Evolutionary conservation across 139 green algal species (phyloP).

Genomic region (Chlamydomonas sp.): DNA sequence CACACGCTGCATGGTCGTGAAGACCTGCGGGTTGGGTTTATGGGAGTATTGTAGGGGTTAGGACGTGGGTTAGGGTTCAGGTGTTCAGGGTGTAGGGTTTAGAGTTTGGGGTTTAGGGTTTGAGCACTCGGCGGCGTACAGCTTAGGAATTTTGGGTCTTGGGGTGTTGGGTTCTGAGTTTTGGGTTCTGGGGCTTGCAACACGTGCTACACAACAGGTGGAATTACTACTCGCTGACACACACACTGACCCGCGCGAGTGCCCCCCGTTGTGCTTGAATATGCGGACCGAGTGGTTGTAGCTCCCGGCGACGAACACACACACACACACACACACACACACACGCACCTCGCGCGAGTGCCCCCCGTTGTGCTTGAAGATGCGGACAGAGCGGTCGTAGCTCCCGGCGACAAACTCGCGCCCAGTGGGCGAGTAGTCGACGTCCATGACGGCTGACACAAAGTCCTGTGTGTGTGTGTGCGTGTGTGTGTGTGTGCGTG

Average conservation of each 20-base stretch:
- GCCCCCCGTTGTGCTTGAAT: conserved; percentile 78
- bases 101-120: no score
- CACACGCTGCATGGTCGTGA: no score
- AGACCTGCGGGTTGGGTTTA: no score
- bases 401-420: conserved; percentile 92
- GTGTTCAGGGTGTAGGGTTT: no score
- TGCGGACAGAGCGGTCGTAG: conserved; percentile 91
- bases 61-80: no score
- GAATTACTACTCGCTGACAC: not conserved
- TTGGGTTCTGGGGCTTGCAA: no score
- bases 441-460: conserved; percentile 90
- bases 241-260: no score
- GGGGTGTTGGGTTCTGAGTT: no score
- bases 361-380: conserved; percentile 83
- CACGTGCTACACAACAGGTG: not conserved
- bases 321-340: no score
- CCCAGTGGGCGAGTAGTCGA: conserved; percentile 96
- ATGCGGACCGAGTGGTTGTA: conserved; percentile 94
- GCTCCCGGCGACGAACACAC: conserved; percentile 91
- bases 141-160: no score
- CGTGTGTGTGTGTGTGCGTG: not conserved
- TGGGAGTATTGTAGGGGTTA: no score
- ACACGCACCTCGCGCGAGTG: conserved; percentile 58
- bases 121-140: no score
- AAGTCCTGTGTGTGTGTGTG: conserved; percentile 81